phyloP scores from a whole-genome alignment of 768 basidiomycete species.

The Pulveroboletus sp. region DNA sequence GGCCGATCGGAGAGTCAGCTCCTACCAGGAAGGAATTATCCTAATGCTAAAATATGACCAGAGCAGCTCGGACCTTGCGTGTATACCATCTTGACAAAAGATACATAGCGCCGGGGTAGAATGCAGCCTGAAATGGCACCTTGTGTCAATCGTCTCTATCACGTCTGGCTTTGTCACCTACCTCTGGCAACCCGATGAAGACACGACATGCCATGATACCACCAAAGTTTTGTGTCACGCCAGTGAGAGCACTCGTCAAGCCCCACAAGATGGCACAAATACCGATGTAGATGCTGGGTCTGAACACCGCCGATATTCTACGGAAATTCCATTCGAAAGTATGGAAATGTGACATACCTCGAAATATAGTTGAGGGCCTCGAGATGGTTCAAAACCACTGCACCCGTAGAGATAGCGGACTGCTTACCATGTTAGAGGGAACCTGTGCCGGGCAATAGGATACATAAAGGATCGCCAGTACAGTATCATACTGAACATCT shows the following conservation, averaged over 20 bases:
- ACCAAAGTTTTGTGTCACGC: constrained; percentile 50
- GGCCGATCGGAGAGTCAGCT: constrained; percentile 59
- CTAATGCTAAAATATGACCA: not conserved
- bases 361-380: constrained; percentile 53
- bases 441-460: constrained; percentile 63
- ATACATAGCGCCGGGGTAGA: constrained; percentile 54
- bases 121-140: constrained; percentile 40
- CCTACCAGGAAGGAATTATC: constrained; percentile 30
- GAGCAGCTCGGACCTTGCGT: constrained; percentile 9
- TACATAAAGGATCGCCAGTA: constrained; percentile 53
- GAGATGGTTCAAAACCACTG: not conserved
- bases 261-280: constrained; percentile 61
- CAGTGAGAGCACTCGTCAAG: constrained; percentile 56
- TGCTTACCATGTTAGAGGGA: constrained; percentile 13
- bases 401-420: not conserved
- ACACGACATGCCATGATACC: constrained; percentile 56
- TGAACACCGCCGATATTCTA: constrained; percentile 14
- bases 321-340: not conserved
- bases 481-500: constrained; percentile 54
- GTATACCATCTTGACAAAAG: constrained; percentile 28
- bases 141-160: not conserved
- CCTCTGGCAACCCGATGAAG: constrained; percentile 62
- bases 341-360: constrained; percentile 30
- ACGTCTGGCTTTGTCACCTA: constrained; percentile 3
- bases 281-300: constrained; percentile 62